Evolutionary conservation across 2,329 filamentous ascomycete genomes (phyloP).

Genomic region (Alternaria gaisen): DNA sequence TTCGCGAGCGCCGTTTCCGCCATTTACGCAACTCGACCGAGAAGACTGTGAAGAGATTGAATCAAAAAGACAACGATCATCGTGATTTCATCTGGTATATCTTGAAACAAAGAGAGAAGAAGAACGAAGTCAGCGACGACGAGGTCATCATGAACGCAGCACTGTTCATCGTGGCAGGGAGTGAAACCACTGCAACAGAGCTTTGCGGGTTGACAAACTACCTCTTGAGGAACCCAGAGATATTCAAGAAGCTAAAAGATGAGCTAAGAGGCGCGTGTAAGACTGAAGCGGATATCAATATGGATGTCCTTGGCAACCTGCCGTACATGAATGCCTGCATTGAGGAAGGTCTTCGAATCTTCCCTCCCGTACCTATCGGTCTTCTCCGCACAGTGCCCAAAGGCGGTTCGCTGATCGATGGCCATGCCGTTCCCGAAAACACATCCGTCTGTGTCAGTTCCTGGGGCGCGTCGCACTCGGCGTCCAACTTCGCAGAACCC

Average conservation of each 20-base stretch:
- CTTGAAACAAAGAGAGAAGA: slow-evolving; percentile 44
- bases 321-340: slow-evolving; percentile 58
- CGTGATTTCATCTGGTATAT: slow-evolving; percentile 50
- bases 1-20: slow-evolving; percentile 36
- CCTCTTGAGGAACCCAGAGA: slow-evolving; percentile 40
- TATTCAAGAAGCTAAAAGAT: slow-evolving; percentile 32
- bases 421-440: slow-evolving; percentile 47
- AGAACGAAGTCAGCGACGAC: slow-evolving; percentile 45
- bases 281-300: slow-evolving; percentile 44
- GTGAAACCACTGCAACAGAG: slow-evolving; percentile 47
- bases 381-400: slow-evolving; percentile 49
- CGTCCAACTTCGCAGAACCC: slow-evolving; percentile 45
- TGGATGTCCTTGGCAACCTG: slow-evolving; percentile 39
- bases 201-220: slow-evolving; percentile 45
- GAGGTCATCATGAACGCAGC: slow-evolving; percentile 47
- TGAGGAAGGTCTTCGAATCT: slow-evolving; percentile 58
- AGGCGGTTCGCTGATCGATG: slow-evolving; percentile 50
- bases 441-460: slow-evolving; percentile 40
- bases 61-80: slow-evolving; percentile 40
- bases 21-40: slow-evolving; percentile 44
- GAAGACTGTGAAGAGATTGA: slow-evolving; percentile 41
- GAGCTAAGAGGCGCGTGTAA: slow-evolving; percentile 41
- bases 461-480: slow-evolving; percentile 42
- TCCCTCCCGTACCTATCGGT: slow-evolving; percentile 56
- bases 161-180: slow-evolving; percentile 46